Percentiles rank a stretch among this genome's conserved stretches.
Evolutionary conservation across 2,329 filamentous ascomycete genomes (phyloP).

Genomic region (Xylariaceae sp.): DNA sequence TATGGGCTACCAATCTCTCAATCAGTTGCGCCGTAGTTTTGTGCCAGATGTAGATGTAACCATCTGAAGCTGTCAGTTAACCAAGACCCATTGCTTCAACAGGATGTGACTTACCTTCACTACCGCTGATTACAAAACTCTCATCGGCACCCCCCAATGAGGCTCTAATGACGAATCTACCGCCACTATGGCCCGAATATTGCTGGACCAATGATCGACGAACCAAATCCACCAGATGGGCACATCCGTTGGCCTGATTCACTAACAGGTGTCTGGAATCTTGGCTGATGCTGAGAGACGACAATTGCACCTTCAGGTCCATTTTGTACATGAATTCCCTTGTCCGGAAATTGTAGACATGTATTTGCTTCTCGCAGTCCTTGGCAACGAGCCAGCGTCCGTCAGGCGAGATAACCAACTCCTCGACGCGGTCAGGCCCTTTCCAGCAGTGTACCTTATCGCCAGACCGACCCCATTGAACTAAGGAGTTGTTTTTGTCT

Average conservation of each 20-base stretch:
- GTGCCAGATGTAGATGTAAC: conserved; percentile 82
- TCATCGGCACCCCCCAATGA: conserved; percentile 85
- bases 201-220: conserved; percentile 65
- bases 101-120: conserved; percentile 60
- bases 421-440: conserved; percentile 70
- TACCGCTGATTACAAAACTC: conserved; percentile 86
- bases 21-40: conserved; percentile 73
- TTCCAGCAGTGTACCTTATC: conserved; percentile 61
- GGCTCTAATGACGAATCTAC: conserved; percentile 73
- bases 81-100: background rate
- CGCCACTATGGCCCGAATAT: conserved; percentile 71
- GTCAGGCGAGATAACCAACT: conserved; percentile 76
- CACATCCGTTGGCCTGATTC: conserved; percentile 71
- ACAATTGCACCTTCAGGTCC: conserved; percentile 62
- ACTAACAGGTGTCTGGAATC: conserved; percentile 80
- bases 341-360: conserved; percentile 77
- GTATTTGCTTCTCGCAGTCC: conserved; percentile 62
- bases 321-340: conserved; percentile 71
- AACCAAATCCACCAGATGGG: conserved; percentile 72
- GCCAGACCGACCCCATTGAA: conserved; percentile 64
- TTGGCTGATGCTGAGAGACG: conserved; percentile 72
- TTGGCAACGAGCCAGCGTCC: conserved; percentile 76
- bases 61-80: conserved; percentile 39
- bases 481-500: conserved; percentile 60
- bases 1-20: conserved; percentile 70